Evolutionary conservation across 1,139 yeast species (phyloP).

Genomic region (Kurtzmaniella quercitrusa): DNA sequence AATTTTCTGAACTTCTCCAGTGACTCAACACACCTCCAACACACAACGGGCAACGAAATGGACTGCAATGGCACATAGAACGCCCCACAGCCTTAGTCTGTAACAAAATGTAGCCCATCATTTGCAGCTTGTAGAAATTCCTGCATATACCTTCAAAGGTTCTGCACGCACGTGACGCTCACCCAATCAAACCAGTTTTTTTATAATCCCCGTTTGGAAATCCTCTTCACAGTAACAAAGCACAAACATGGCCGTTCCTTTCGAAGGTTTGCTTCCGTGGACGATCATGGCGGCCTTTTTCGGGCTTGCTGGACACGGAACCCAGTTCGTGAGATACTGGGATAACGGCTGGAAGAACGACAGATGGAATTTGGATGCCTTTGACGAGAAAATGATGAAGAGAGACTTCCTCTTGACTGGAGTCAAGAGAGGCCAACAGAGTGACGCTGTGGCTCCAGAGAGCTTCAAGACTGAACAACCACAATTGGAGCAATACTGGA

Average conservation of each 20-base stretch:
- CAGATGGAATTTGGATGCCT: conserved; percentile 41
- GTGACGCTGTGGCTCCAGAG: conserved; percentile 70
- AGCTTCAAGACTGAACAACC: conserved; percentile 44
- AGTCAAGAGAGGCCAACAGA: conserved; percentile 62
- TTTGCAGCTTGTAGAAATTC: too few relatives aligned
- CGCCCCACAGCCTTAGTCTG: too few relatives aligned
- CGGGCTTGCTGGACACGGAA: conserved; percentile 49
- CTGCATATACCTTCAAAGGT: too few relatives aligned
- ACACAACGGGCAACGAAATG: too few relatives aligned
- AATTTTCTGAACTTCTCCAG: too few relatives aligned
- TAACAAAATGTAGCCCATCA: too few relatives aligned
- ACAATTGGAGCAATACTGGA: conserved; percentile 39
- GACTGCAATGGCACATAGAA: too few relatives aligned
- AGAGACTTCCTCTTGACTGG: conserved; percentile 79
- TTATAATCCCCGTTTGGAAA: background rate
- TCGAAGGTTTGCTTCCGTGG: conserved; percentile 48
- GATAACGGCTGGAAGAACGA: conserved; percentile 51
- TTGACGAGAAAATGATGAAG: conserved; percentile 54
- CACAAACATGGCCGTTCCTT: conserved; percentile 42
- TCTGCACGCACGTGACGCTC: conserved; percentile 2
- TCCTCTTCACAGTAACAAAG: background rate
- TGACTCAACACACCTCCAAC: too few relatives aligned
- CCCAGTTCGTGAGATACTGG: conserved; percentile 45
- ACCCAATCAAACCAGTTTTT: conserved; percentile 10
- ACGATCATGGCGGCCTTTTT: conserved; percentile 47